These are phyloP conservation scores for Picea glauca DNA, from an alignment of 75 land plant genomes.

Conservation along the genomic window DNA sequence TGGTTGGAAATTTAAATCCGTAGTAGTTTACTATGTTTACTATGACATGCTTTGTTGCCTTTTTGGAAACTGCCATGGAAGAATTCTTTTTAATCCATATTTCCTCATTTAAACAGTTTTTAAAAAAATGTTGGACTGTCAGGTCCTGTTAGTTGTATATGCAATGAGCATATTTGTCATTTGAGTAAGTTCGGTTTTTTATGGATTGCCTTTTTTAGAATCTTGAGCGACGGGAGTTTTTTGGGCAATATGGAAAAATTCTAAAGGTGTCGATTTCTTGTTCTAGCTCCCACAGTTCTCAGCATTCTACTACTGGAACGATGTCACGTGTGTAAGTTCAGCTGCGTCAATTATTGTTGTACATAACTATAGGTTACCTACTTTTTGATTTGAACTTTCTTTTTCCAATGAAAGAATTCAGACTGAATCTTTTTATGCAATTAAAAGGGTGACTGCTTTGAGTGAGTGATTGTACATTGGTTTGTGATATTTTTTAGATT, in stretches of 20 bases:
- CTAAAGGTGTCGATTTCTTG: conserved; percentile 71
- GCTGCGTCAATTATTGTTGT: not conserved
- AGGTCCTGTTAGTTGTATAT: not conserved
- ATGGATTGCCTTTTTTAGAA: not conserved
- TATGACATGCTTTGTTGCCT: not conserved
- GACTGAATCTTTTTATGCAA: not conserved
- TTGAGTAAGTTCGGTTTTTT: not conserved
- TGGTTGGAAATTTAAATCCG: not conserved
- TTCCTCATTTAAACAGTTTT: too few relatives aligned
- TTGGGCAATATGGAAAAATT: conserved; percentile 76
- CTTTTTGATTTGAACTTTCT: not conserved
- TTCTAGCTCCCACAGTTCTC: conserved; percentile 34
- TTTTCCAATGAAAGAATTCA: not conserved
- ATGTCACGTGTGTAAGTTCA: conserved; percentile 71
- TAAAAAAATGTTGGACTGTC: not conserved
- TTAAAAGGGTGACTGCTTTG: not conserved
- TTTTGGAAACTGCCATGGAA: not conserved
- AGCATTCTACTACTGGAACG: conserved; percentile 47
- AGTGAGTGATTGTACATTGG: not conserved
- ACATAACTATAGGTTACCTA: not conserved
- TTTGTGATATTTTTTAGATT: not conserved
- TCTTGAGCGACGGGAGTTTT: conserved; percentile 63
- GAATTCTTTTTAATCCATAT: not conserved
- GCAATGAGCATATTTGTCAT: not conserved
- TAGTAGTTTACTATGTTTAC: not conserved